phyloP scores from a whole-genome alignment of 768 basidiomycete species.

The Pholiota conissans region DNA sequence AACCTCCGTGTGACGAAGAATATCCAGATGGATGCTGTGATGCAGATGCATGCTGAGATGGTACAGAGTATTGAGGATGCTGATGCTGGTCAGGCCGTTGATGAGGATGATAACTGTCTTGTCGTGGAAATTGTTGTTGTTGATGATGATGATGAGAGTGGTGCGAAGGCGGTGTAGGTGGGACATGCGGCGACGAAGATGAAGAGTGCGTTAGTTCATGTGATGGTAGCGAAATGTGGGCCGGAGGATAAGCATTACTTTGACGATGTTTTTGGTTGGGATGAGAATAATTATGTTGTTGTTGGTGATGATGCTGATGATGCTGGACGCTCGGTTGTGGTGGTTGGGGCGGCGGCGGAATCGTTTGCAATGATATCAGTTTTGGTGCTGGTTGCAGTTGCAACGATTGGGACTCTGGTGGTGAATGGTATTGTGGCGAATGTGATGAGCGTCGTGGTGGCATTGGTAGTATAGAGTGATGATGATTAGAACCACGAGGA shows the following conservation, averaged over 20 bases:
- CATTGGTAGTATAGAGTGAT: background rate
- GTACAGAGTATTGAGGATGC: background rate
- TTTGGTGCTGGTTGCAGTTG: conserved; percentile 2
- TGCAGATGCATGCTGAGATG: conserved; percentile 3
- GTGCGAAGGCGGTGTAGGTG: conserved; percentile 4
- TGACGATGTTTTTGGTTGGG: conserved; percentile 8
- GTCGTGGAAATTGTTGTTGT: conserved; percentile 7
- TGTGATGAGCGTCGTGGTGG: background rate
- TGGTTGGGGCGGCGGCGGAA: background rate
- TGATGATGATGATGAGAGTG: conserved; percentile 3
- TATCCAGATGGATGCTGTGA: conserved; percentile 8
- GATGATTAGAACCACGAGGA: conserved; percentile 8
- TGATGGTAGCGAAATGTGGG: conserved; percentile 8
- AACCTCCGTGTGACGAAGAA: background rate
- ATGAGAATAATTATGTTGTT: conserved; percentile 10
- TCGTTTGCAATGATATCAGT: background rate
- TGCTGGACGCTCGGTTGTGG: background rate
- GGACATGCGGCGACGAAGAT: background rate
- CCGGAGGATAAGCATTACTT: background rate
- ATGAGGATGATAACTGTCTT: conserved; percentile 7
- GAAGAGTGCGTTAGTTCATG: conserved; percentile 3
- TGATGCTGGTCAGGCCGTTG: conserved; percentile 4
- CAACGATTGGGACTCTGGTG: background rate
- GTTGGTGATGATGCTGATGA: conserved; percentile 4
- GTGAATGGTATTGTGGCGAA: conserved; percentile 1